These are phyloP conservation scores for Polysphondylium violaceum DNA, from an alignment of 78 protist genomes.

Conservation along the genomic window DNA sequence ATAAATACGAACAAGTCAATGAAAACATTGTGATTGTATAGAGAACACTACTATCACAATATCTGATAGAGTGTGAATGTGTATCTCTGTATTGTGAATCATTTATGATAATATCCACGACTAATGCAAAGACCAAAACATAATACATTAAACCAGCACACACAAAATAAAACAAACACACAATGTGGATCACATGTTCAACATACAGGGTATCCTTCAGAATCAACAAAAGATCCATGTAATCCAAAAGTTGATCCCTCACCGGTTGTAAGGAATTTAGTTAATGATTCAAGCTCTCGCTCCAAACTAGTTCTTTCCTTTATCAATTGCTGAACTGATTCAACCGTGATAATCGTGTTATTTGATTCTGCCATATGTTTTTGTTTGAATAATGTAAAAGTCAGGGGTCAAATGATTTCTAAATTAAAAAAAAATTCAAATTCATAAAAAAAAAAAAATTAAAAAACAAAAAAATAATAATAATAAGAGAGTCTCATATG, in stretches of 20 bases:
- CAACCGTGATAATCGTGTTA: background rate
- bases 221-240: conserved; percentile 51
- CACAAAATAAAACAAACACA: too few species aligned
- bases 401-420: too few species aligned
- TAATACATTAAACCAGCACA: too few species aligned
- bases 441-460: background rate
- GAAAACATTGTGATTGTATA: too few species aligned
- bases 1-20: too few species aligned
- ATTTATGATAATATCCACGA: too few species aligned
- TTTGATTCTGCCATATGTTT: background rate
- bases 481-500: too few species aligned
- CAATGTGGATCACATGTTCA: background rate
- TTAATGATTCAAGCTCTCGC: conserved; percentile 16
- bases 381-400: background rate
- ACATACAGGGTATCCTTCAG: conserved; percentile 74
- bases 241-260: conserved; percentile 53
- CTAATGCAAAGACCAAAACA: too few species aligned
- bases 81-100: too few species aligned
- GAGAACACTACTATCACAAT: too few species aligned
- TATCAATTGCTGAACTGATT: background rate
- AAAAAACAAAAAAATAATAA: background rate
- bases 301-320: conserved; percentile 15
- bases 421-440: too few species aligned
- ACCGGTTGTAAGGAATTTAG: conserved; percentile 39
- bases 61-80: too few species aligned